Evolutionary conservation across 257 asterid genomes (phyloP).

Genomic region (Lantana camara): DNA sequence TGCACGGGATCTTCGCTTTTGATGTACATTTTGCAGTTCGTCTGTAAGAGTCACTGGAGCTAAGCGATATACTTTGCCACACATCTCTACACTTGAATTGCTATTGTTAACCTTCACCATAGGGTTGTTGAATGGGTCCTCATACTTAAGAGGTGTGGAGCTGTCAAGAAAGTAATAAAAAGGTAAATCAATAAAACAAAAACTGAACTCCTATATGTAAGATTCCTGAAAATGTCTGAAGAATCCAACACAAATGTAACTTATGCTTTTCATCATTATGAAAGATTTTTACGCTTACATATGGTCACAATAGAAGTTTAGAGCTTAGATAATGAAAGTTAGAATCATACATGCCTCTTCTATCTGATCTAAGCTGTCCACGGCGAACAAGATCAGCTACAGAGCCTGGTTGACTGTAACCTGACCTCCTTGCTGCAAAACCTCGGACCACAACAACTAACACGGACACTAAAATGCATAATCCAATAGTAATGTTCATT

Average conservation of each 20-base stretch:
- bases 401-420: constrained; percentile 63
- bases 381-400: constrained; percentile 97
- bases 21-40: constrained; percentile 79
- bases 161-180: constrained; percentile 42
- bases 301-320: constrained; percentile 11
- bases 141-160: constrained; percentile 85
- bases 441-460: constrained; percentile 54
- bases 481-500: constrained; percentile 53
- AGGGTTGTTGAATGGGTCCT: constrained; percentile 97
- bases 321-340: constrained; percentile 27
- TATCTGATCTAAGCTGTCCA: constrained; percentile 94
- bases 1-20: constrained; percentile 95
- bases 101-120: constrained; percentile 84
- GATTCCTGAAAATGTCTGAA: constrained; percentile 4
- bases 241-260: neutral
- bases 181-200: constrained; percentile 20
- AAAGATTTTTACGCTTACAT: neutral
- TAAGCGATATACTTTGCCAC: constrained; percentile 90
- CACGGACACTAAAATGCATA: constrained; percentile 61
- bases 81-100: constrained; percentile 92
- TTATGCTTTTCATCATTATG: constrained; percentile 4
- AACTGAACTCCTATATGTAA: neutral
- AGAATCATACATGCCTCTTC: constrained; percentile 99
- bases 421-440: constrained; percentile 50
- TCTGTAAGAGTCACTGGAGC: constrained; percentile 93